Evolutionary conservation across 768 basidiomycete genomes (phyloP).

Genomic region (Auricularia sp.): DNA sequence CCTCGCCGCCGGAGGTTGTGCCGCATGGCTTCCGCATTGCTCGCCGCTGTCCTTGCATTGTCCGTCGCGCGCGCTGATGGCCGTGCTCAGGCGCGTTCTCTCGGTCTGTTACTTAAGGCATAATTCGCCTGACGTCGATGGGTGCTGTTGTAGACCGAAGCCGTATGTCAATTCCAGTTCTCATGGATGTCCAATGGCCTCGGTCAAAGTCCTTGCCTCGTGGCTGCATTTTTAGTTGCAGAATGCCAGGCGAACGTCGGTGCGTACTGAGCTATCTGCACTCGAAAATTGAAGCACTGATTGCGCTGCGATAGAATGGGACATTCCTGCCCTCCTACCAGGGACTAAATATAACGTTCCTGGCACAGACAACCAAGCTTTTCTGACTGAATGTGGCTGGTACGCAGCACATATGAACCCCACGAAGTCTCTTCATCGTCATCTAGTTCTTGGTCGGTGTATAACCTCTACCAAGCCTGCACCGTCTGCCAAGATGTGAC

Average conservation of each 20-base stretch:
- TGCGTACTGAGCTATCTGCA: background rate
- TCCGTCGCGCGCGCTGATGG: too few relatives aligned
- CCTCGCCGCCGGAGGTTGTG: too few relatives aligned
- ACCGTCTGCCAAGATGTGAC: background rate
- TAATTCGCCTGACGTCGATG: too few relatives aligned
- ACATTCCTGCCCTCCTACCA: too few relatives aligned
- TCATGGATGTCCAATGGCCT: constrained; percentile 31
- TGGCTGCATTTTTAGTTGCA: constrained; percentile 32
- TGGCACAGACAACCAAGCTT: background rate
- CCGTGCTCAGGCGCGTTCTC: too few relatives aligned
- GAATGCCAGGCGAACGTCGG: constrained; percentile 32
- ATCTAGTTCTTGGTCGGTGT: background rate
- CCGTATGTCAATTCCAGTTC: background rate
- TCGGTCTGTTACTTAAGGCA: too few relatives aligned
- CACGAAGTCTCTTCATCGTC: background rate
- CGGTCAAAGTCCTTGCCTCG: constrained; percentile 34
- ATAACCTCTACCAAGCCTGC: background rate
- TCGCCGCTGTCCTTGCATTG: too few relatives aligned
- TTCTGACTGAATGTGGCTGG: background rate
- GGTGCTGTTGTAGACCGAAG: background rate
- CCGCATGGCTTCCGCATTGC: too few relatives aligned
- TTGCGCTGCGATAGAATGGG: too few relatives aligned
- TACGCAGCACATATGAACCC: background rate
- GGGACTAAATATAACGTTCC: too few relatives aligned
- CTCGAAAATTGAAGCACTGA: too few relatives aligned